Evolutionary conservation across 1,284 basidiomycete genomes (phyloP).

Genomic region (Ustanciosporium gigantosporum): DNA sequence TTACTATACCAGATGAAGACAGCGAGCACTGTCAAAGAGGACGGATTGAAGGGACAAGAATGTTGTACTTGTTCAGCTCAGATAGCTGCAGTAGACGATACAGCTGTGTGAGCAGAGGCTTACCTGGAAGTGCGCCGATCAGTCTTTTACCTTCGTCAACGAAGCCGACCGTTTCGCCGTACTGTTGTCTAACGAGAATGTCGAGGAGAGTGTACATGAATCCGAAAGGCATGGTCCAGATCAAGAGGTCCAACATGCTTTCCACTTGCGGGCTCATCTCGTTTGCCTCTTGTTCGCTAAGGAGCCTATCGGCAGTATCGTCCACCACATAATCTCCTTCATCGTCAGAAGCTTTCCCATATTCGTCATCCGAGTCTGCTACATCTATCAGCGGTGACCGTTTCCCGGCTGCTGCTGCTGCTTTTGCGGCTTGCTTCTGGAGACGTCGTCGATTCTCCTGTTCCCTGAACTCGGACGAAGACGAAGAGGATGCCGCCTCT

Average conservation of each 20-base stretch:
- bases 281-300: slow-evolving; percentile 31
- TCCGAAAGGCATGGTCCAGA: slow-evolving; percentile 57
- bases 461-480: neutral
- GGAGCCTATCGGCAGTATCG: slow-evolving; percentile 32
- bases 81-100: no score
- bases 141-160: slow-evolving; percentile 31
- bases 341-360: slow-evolving; percentile 22
- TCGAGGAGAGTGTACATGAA: slow-evolving; percentile 56
- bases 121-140: slow-evolving; percentile 41
- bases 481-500: neutral
- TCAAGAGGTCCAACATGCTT: slow-evolving; percentile 42
- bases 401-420: neutral
- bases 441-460: neutral
- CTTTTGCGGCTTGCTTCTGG: neutral
- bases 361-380: slow-evolving; percentile 30
- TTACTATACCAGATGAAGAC: slow-evolving; percentile 47
- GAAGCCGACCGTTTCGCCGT: slow-evolving; percentile 43
- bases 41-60: slow-evolving; percentile 52
- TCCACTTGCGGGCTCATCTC: slow-evolving; percentile 39
- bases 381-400: neutral
- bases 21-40: slow-evolving; percentile 18
- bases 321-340: slow-evolving; percentile 21
- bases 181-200: slow-evolving; percentile 58
- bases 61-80: no score
- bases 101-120: no score